phyloP scores from a whole-genome alignment of 2,329 filamentous ascomycete genomes.

The Xylariaceae sp. region DNA sequence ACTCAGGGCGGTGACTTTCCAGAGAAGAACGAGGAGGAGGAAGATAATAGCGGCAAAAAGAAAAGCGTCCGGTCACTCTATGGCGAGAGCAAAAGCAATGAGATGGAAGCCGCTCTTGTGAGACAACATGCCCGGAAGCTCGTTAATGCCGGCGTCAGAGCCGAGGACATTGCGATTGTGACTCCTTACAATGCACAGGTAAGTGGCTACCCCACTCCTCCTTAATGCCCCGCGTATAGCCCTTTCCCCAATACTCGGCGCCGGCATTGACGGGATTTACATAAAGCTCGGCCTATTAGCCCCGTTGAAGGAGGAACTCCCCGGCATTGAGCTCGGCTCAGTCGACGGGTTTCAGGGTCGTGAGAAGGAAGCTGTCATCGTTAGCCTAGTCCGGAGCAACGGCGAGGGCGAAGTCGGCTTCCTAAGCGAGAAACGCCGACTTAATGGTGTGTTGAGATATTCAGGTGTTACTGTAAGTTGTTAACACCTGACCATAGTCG shows the following conservation, averaged over 20 bases:
- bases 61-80: conserved; percentile 42
- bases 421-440: conserved; percentile 79
- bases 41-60: conserved; percentile 41
- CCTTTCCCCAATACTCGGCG: neutral
- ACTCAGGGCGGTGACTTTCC: conserved; percentile 92
- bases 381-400: conserved; percentile 94
- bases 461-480: neutral
- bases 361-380: conserved; percentile 92
- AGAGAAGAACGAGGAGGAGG: conserved; percentile 74
- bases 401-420: conserved; percentile 85
- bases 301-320: conserved; percentile 74
- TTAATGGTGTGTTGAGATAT: conserved; percentile 68
- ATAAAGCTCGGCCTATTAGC: conserved; percentile 70
- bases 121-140: conserved; percentile 71
- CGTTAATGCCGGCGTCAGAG: conserved; percentile 71
- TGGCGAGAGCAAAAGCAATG: conserved; percentile 62
- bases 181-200: conserved; percentile 96
- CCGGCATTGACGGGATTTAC: conserved; percentile 7
- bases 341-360: conserved; percentile 96
- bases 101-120: conserved; percentile 81
- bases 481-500: conserved; percentile 54
- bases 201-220: conserved; percentile 7
- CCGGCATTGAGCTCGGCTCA: conserved; percentile 88
- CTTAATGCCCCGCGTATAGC: neutral
- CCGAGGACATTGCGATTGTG: conserved; percentile 86